Evolutionary conservation across 176 grass and related monocot genomes (phyloP), one percentile per base, ranked within the genome.

Genomic region (Cymbopogon citratus): DNA sequence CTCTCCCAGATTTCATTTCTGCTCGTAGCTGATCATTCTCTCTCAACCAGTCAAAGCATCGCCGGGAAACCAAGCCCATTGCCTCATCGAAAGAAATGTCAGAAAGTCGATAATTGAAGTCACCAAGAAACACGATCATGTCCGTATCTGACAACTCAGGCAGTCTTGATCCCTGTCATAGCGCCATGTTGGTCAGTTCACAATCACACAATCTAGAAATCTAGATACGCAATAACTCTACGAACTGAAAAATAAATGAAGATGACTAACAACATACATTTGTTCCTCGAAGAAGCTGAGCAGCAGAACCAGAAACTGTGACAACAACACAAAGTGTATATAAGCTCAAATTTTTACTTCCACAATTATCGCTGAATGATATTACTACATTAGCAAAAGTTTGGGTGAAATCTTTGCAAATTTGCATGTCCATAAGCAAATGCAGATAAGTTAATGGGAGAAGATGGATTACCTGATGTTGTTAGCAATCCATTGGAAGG

Each of bases 81-180:
- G 92, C 92, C 70, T 93, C 90, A 46, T 98, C 95, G 82, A 94
- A 98, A 15, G 95, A 85, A 44, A 94, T 82, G 74, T 70, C 67
- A 77, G 87, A 75, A 74, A 98, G 84, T 27, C 95, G 88, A 78
- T 98, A 98, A 84, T 98, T 98, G 29, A 98, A 91, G 65, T 98
- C 95, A 88, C 95, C 95, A 78, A 98, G 84, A 91, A 98, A 98
- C 34, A 98, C 78, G 75, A 93, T 77, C 95, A 98, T 89, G 82
- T 98, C 92, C 33, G 33, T 79, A 65, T 98, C 84, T 66, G 95
- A 89, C 68, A 98, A 68, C 48, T 95, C 90, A 23, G 88, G 90
- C 40, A 74, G 90, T 87, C 79, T 89, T 27, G 44, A 86, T 63
- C 79, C 81, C 92, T 98, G 76, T 38, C 10, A 89, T 61, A 79